phyloP scores from a whole-genome alignment of 2,329 filamentous ascomycete species.

The Nemania diffusa region DNA sequence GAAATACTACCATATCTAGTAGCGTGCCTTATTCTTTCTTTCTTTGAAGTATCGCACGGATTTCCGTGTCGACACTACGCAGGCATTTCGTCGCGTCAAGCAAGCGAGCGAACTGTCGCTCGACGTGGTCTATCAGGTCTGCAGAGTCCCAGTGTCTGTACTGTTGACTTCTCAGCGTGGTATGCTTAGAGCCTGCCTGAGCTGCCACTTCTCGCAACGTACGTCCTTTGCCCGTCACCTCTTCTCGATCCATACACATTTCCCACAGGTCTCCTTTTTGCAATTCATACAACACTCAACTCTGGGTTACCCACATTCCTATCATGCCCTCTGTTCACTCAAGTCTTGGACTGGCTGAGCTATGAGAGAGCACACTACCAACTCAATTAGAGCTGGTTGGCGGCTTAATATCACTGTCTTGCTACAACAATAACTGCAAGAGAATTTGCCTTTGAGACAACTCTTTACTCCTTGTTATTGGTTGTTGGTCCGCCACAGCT shows the following conservation, averaged over 20 bases:
- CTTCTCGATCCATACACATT: neutral
- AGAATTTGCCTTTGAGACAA: neutral
- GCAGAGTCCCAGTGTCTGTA: neutral
- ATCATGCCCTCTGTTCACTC: neutral
- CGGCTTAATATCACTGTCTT: neutral
- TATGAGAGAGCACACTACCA: neutral
- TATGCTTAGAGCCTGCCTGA: neutral
- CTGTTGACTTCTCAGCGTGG: neutral
- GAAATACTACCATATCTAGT: conserved; percentile 1
- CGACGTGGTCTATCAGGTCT: neutral
- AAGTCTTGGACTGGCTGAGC: neutral
- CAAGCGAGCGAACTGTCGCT: neutral
- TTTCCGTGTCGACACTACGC: neutral
- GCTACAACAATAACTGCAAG: neutral
- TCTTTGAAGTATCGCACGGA: conserved; percentile 1
- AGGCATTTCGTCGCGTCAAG: conserved; percentile 11
- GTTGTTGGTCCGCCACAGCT: neutral
- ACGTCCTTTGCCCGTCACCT: neutral
- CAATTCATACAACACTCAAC: neutral
- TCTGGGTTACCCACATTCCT: neutral
- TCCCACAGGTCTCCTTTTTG: neutral
- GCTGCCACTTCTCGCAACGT: neutral
- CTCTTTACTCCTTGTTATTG: neutral
- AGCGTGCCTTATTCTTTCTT: neutral
- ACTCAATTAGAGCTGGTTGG: no score